Base-by-base conservation (phyloP, 73 alveolate genomes). In the Durusdinium trenchii region DNA sequence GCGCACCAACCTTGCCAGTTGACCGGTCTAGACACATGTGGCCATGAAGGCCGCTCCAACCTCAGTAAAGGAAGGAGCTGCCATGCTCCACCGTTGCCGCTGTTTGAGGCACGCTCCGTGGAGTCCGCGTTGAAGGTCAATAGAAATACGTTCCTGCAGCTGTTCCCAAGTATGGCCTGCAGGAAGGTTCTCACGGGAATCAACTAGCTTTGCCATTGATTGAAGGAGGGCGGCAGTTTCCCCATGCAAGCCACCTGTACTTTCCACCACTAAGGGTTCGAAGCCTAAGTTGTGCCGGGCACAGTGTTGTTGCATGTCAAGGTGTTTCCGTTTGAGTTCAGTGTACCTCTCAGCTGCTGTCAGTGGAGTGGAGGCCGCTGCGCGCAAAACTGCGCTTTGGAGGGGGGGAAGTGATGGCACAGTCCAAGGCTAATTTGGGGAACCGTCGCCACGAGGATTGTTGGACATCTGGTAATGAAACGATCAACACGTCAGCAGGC, bases 11-110 rank as follows among this genome's bases (percentile, higher is more conserved):
- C n/a, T n/a, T n/a, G n/a, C n/a, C n/a, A n/a, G n/a, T n/a, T n/a
- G n/a, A n/a, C n/a, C n/a, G n/a, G n/a, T 23, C 32, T 23, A 62
- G 5, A 62, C 78, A 23, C 78, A 62, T 40, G 78, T 62, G 78
- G 78, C 38, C 78, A 62, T 62, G 78, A 62, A 62, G 78, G 78
- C 78, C 78, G 78, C 78, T 40, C 78, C 42, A 35, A 62, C 78
- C 78, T 62, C 78, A 23, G 78, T 62, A 9, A 62, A 40, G 78
- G 78, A 62, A 62, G 6, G 42, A 40, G 20, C 32, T 9, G 78
- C 16, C 9, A 7, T 35, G 38, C 78, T 23, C 78, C 78, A 62
- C 78, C 38, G 78, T 23, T 62, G 78, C 6, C 78, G 20, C 78
- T 23, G 78, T 62, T n/a, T n/a, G n/a, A n/a, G n/a, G n/a, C n/a